These are phyloP conservation scores for Endoconidiophora laricicola DNA, from an alignment of 2,329 filamentous ascomycete species.

Conservation along the genomic window DNA sequence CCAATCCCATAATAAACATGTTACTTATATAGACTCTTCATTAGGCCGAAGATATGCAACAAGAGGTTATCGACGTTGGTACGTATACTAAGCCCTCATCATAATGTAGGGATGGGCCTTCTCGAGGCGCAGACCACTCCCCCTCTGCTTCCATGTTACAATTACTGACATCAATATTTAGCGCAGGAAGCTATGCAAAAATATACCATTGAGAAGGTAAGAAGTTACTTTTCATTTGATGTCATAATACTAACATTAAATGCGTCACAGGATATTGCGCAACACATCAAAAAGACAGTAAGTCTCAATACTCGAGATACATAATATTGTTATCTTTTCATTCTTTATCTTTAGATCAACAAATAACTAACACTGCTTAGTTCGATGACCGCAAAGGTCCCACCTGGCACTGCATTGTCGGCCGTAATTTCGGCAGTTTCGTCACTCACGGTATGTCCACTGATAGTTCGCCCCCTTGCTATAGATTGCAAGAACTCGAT, in stretches of 20 bases:
- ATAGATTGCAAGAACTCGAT: background rate
- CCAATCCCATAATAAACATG: background rate
- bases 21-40: background rate
- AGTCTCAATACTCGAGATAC: conserved; percentile 15
- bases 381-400: conserved; percentile 94
- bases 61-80: conserved; percentile 92
- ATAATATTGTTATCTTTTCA: background rate
- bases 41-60: conserved; percentile 93
- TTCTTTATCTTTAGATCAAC: background rate
- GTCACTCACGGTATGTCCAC: conserved; percentile 71
- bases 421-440: conserved; percentile 96
- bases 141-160: background rate
- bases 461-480: background rate
- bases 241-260: background rate
- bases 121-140: background rate
- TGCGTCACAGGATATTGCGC: conserved; percentile 62
- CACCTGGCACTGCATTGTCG: conserved; percentile 98
- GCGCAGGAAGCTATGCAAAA: conserved; percentile 48
- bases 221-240: background rate
- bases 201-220: conserved; percentile 45
- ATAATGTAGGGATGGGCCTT: background rate
- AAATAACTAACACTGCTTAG: conserved; percentile 28
- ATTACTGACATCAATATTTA: conserved; percentile 19
- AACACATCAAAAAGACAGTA: conserved; percentile 89
- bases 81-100: conserved; percentile 23